Base-by-base conservation (phyloP, 2,329 filamentous ascomycete genomes). In the Epichloe gansuensis region DNA sequence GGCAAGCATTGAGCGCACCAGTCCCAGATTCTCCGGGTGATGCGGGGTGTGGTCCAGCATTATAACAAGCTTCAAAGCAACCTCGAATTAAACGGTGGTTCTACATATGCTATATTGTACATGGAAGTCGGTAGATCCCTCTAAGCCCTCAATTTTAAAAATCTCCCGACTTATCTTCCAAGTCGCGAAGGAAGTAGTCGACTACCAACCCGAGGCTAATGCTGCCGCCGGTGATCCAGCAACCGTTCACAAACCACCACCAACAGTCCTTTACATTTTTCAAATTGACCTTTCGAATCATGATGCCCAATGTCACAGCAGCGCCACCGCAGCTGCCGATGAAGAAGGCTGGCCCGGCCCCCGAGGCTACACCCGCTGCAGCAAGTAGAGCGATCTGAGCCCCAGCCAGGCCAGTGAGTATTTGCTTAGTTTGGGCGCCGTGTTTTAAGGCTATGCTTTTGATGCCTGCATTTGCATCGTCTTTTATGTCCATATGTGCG, bases 401-500 rank as follows among this genome's bases (percentile, higher is more conserved):
- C 2, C 76, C 73, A 3, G 84, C 87, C 36, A 93, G 70, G 0
- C 83, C 85, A 1, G 78, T 78, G 53, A 95, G 68, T 8, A 94
- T 81, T 50, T 80, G 71, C 67, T 93, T 94, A 1, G 87, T 90
- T 55, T 89, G 77, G 5, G 78, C 74, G 56, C 87, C 84, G 59
- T 94, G 87, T 64, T 85, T 84, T 40, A 94, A 72, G 1, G 86
- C 89, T 59, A 94, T 93, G 61, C 84, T 88, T 72, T 91, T 94
- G 69, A 95, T 93, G 8, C 89, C 89, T 0, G 84, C 88, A 66
- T 89, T 89, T 55, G 75, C 81, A 63, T 95, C 89, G 60, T 95
- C 88, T 61, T 84, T 84, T 65, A 91, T 85, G 61, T 95, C 89
- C 82, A 93, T 91, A 64, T 94, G 89, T 13, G 89, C 89, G 66